Evolutionary conservation across 352 stramenopile genomes (phyloP).

Genomic region (Blastocystis sp.): DNA sequence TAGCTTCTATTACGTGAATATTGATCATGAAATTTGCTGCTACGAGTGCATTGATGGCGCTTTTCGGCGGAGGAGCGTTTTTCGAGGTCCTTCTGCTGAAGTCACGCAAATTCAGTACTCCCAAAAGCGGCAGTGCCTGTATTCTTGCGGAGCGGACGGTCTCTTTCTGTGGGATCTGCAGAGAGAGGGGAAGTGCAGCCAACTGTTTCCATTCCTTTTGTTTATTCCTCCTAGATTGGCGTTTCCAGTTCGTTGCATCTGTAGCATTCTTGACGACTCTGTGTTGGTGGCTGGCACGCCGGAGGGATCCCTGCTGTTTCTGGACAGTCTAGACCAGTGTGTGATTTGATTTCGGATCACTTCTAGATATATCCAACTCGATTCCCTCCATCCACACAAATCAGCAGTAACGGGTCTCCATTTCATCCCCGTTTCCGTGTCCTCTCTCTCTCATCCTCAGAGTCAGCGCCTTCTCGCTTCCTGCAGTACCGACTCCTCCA

Average conservation of each 20-base stretch:
- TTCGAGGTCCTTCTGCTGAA: background rate
- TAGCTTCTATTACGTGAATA: conserved; percentile 46
- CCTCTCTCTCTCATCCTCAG: background rate
- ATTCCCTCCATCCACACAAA: background rate
- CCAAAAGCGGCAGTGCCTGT: background rate
- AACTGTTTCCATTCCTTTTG: background rate
- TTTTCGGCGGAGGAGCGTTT: background rate
- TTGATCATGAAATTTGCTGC: conserved; percentile 2
- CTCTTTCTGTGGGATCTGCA: conserved; percentile 12
- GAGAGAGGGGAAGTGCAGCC: background rate
- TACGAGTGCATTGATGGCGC: background rate
- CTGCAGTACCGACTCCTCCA: background rate
- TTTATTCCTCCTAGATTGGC: background rate
- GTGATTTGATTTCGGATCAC: background rate
- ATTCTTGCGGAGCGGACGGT: conserved; percentile 22
- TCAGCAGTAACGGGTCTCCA: conserved; percentile 10
- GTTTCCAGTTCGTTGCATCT: background rate
- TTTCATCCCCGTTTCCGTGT: background rate
- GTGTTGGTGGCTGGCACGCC: conserved; percentile 4
- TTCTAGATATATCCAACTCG: background rate
- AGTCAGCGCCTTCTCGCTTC: background rate
- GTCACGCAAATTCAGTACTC: background rate
- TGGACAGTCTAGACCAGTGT: conserved; percentile 7
- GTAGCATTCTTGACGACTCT: background rate
- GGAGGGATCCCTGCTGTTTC: background rate